A percentile compares a stretch with the other conserved stretches of the same genome.
Conservation (phyloP, 768 basidiomycete species). For the Podaxis sp. region DNA sequence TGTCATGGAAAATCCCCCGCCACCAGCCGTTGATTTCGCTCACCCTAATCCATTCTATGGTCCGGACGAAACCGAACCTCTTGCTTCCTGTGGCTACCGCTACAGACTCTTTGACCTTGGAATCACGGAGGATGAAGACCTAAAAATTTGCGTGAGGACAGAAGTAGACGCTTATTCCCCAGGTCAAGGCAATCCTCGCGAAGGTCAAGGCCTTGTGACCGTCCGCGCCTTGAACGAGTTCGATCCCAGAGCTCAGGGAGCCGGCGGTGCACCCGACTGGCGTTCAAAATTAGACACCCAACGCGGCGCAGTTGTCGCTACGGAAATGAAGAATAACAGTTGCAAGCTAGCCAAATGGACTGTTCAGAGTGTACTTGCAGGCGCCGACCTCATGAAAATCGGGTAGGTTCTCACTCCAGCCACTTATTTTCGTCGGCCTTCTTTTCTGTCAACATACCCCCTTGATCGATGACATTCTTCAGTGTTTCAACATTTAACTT, state of each 20-base stretch:
- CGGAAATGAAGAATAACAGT: conserved; percentile 99
- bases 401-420: conserved; percentile 53
- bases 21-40: conserved; percentile 68
- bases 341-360: conserved; percentile 98
- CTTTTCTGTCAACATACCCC: conserved; percentile 2
- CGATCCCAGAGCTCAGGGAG: conserved; percentile 85
- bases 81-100: conserved; percentile 94
- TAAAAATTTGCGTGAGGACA: conserved; percentile 90
- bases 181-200: conserved; percentile 58
- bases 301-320: conserved; percentile 95
- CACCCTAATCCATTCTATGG: conserved; percentile 96
- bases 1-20: conserved; percentile 68
- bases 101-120: conserved; percentile 95
- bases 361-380: conserved; percentile 91
- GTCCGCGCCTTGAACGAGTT: conserved; percentile 97
- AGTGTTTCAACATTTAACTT: conserved; percentile 14
- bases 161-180: conserved; percentile 90
- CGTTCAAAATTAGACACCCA: conserved; percentile 94
- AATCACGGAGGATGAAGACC: conserved; percentile 86
- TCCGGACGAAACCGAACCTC: conserved; percentile 90
- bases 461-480: conserved; percentile 4
- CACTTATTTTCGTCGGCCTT: conserved; percentile 14
- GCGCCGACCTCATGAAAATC: conserved; percentile 96
- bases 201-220: conserved; percentile 80
- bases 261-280: conserved; percentile 98